These are phyloP conservation scores for Castanea mollissima DNA, from an alignment of 306 rosid genomes.

Conservation along the genomic window DNA sequence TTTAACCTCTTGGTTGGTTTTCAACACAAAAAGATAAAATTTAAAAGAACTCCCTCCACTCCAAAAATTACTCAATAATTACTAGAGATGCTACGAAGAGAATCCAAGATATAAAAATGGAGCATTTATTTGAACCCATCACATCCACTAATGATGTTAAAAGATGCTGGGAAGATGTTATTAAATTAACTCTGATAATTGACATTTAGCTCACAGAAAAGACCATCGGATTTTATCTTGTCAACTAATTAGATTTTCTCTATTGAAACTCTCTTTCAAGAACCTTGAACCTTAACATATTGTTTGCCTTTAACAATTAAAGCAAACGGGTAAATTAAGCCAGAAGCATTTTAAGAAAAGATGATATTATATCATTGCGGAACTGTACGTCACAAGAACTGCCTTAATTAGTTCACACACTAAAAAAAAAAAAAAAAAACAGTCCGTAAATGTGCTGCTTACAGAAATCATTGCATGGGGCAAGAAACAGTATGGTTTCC, in stretches of 20 bases:
- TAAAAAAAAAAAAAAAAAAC: not conserved
- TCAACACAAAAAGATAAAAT: too few relatives aligned
- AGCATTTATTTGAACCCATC: too few relatives aligned
- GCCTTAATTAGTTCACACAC: not conserved
- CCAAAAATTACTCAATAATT: too few relatives aligned
- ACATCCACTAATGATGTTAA: too few relatives aligned
- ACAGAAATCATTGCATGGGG: too few relatives aligned
- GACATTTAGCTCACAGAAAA: not conserved
- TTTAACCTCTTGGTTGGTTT: too few relatives aligned
- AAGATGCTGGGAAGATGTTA: too few relatives aligned
- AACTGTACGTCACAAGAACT: not conserved
- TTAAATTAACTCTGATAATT: not conserved
- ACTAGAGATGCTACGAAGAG: too few relatives aligned
- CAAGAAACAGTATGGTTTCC: not conserved
- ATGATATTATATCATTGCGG: not conserved
- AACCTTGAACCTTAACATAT: not conserved
- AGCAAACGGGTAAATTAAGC: not conserved
- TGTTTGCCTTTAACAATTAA: not conserved
- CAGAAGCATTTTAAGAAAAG: not conserved
- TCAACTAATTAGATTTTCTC: not conserved
- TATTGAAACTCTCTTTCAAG: not conserved
- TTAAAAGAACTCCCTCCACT: too few relatives aligned
- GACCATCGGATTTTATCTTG: not conserved
- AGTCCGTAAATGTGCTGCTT: too few relatives aligned
- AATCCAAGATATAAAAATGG: too few relatives aligned